Evolutionary conservation across 495 filamentous ascomycete species (phyloP).

Genomic region (Penicillium roqueforti): DNA sequence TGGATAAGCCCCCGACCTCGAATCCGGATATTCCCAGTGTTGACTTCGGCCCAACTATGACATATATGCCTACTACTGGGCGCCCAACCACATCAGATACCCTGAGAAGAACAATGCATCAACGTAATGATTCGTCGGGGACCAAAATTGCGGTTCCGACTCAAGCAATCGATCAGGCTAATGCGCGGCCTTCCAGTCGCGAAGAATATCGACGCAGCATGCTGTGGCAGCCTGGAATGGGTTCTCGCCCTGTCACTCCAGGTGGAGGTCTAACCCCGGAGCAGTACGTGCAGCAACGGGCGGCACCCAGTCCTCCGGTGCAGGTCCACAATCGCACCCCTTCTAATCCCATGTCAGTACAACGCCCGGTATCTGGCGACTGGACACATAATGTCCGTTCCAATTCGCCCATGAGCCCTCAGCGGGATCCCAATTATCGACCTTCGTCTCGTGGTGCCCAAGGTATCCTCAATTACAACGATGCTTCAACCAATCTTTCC

Average conservation of each 20-base stretch:
- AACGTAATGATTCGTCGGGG: conserved; percentile 40
- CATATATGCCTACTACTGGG: conserved; percentile 54
- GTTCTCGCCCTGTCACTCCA: conserved; percentile 42
- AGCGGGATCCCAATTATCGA: conserved; percentile 41
- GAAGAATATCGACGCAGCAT: conserved; percentile 57
- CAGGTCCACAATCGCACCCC: conserved; percentile 58
- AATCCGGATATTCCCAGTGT: conserved; percentile 64
- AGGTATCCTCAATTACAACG: conserved; percentile 42
- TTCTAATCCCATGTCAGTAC: conserved; percentile 45
- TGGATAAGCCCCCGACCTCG: conserved; percentile 28
- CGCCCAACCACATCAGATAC: conserved; percentile 38
- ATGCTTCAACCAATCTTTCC: conserved; percentile 66
- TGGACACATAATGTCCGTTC: conserved; percentile 50
- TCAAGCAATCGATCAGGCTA: conserved; percentile 28
- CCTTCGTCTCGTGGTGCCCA: conserved; percentile 49
- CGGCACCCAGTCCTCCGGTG: conserved; percentile 50
- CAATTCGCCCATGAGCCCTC: conserved; percentile 29
- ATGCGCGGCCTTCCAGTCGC: conserved; percentile 38
- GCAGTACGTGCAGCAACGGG: conserved; percentile 83
- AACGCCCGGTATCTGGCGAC: conserved; percentile 51
- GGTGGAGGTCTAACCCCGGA: conserved; percentile 56
- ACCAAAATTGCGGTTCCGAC: conserved; percentile 27
- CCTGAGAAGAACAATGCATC: conserved; percentile 35
- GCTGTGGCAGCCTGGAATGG: conserved; percentile 75
- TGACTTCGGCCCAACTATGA: conserved; percentile 81